Percentiles rank a stretch among this genome's conserved stretches.
Conservation (phyloP, 345 rosid species). For the Eucalyptus lansdowneana region DNA sequence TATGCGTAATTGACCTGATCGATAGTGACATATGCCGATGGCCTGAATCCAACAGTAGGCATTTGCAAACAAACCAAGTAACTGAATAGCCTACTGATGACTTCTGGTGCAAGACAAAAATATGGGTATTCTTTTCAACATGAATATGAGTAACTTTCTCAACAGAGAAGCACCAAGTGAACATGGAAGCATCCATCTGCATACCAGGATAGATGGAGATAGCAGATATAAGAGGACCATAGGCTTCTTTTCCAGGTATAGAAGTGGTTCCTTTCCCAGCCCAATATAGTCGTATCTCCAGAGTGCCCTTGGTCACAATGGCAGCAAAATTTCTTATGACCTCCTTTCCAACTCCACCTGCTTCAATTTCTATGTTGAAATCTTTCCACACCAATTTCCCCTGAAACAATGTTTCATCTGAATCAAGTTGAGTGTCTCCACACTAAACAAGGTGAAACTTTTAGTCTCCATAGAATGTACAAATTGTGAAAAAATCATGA, state of each 20-base stretch:
- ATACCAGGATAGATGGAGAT: background rate
- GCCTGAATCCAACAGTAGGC: no score
- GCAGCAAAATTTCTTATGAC: constrained; percentile 3
- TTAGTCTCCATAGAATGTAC: background rate
- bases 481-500: background rate
- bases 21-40: no score
- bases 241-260: no score
- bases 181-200: background rate
- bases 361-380: constrained; percentile 40
- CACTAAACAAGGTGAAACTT: background rate
- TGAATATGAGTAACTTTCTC: no score
- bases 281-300: constrained; percentile 52
- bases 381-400: constrained; percentile 30
- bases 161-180: background rate
- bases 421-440: background rate
- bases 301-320: constrained; percentile 4
- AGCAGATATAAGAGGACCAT: no score
- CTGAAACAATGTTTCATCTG: constrained; percentile 7
- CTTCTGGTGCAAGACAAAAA: no score
- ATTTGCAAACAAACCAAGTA: no score
- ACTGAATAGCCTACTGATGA: no score
- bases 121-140: no score
- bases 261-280: constrained; percentile 53
- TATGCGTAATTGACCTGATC: no score
- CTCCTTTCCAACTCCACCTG: constrained; percentile 29